Base-by-base conservation (phyloP, 495 filamentous ascomycete genomes). In the Podospora pseudoanserina region DNA sequence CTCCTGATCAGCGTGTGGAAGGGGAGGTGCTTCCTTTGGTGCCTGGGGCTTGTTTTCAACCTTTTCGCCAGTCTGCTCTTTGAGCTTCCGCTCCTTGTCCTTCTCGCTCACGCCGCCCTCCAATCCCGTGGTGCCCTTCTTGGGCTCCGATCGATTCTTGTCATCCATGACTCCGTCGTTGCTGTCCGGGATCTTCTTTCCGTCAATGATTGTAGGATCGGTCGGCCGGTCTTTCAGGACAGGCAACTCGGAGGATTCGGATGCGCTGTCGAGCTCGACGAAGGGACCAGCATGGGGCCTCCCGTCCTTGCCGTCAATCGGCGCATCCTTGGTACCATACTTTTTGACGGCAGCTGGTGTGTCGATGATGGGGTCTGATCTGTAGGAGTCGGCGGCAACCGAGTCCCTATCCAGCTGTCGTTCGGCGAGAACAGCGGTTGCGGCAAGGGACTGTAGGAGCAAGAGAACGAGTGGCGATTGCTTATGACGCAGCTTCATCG, bases 91-190 rank as follows among this genome's bases (percentile, higher is more conserved):
- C 54, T 88, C 89, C 76, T 90, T 92, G 61, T 87, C 86, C 79
- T 96, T 96, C 74, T 91, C 90, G 66, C 89, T 91, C 20, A 96
- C 90, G 23, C 93, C 93, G 28, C 92, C 92, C 71, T 92, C 91
- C 0, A 91, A 95, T 11, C 93, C 93, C 13, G 91, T 90, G 56
- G 92, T 94, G 27, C 93, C 93, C 73, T 91, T 84, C 74, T 92
- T 94, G 9, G 93, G 91, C 34, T 86, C 85, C 18, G 79, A 73
- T 62, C 92, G 83, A 73, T 91, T 79, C 57, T 88, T 90, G 76
- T 97, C 92, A 73, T 95, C 89, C 93, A 97, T 97, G 20, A 97
- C 93, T 16, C 93, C 92, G 76, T 94, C 90, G 70, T 94, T 92
- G 30, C 87, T 86, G 65, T 89, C 84, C 18, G 91, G 92, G 69